Evolutionary conservation across 2,329 filamentous ascomycete genomes (phyloP).

Genomic region (Parastagonospora avenae): DNA sequence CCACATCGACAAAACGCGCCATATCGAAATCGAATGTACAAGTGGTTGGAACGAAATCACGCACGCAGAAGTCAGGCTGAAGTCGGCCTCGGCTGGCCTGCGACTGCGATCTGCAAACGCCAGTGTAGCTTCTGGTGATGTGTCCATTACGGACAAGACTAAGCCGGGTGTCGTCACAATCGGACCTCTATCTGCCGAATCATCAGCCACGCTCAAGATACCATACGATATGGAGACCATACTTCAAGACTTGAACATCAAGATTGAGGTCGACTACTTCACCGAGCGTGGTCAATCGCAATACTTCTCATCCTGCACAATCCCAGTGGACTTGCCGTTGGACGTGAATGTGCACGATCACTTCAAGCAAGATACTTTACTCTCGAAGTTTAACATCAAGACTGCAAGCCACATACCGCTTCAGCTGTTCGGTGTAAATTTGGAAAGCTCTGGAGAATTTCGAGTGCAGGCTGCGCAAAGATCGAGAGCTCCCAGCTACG

Average conservation of each 20-base stretch:
- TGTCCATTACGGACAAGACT: slow-evolving; percentile 49
- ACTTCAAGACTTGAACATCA: slow-evolving; percentile 71
- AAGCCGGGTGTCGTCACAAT: slow-evolving; percentile 56
- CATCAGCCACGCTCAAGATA: slow-evolving; percentile 64
- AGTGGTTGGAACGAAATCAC: slow-evolving; percentile 74
- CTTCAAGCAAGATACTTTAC: slow-evolving; percentile 81
- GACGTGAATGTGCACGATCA: slow-evolving; percentile 97
- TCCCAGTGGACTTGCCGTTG: slow-evolving; percentile 78
- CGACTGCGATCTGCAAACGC: slow-evolving; percentile 61
- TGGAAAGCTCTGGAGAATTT: slow-evolving; percentile 73
- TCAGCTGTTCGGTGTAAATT: slow-evolving; percentile 70
- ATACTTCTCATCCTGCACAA: slow-evolving; percentile 65
- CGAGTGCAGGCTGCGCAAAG: slow-evolving; percentile 63
- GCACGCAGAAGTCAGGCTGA: slow-evolving; percentile 57
- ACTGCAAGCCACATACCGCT: slow-evolving; percentile 78
- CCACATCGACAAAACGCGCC: slow-evolving; percentile 78
- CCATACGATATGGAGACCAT: slow-evolving; percentile 87
- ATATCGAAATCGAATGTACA: slow-evolving; percentile 73
- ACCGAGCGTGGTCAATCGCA: slow-evolving; percentile 69
- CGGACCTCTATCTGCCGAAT: slow-evolving; percentile 49
- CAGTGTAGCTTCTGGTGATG: slow-evolving; percentile 49
- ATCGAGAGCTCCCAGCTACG: slow-evolving; percentile 55
- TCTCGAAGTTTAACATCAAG: slow-evolving; percentile 89
- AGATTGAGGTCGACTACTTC: slow-evolving; percentile 76
- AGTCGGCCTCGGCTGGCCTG: slow-evolving; percentile 65